Base-by-base conservation (phyloP, 2,329 filamentous ascomycete genomes). In the Parafenestella ontariensis region DNA sequence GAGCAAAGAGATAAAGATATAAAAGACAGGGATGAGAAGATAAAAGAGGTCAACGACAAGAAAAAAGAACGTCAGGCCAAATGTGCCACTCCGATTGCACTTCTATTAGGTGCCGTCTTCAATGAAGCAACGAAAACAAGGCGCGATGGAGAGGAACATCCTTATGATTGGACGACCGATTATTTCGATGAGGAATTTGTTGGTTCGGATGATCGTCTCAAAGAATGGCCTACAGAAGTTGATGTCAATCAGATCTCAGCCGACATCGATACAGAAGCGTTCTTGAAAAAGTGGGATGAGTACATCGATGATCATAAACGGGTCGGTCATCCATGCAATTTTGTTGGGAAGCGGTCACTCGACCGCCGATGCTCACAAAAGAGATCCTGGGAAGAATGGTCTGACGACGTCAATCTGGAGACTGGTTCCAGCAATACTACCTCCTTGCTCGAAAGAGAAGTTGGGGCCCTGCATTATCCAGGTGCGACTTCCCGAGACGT, bases 111-210 rank as follows among this genome's bases (percentile, higher is more conserved):
- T 24, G 44, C 33, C 9, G 50, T 44, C 5, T 43, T 34, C 31
- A 34, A 44, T 13, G 29, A 44, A 26, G 39, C 40, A 33, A 24
- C 21, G 18, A 48, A 46, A 9, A 15, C 20, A 9, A 54, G 45
- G 41, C 46, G 52, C 13, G 52, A 49, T 28, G 46, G 36, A 13
- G 31, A 15, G 5, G 46, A 54, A n/a, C 40, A 54, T 20, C 46
- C 52, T 3, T 54, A 54, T 26, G 46, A 46, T 31, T 49, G 45
- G 52, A 54, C 52, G 5, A 48, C 52, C 2, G 45, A 54, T 23
- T 54, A 49, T 23, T 49, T 54, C 34, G 52, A 54, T 34, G 52
- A 54, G 28, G 40, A 41, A 5, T 54, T 49, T 31, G 17, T 49
- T 9, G 26, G 17, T 20, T 54, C 52, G 15, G 52, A 54, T 23